These are phyloP conservation scores for Penicillium sp. DNA, from an alignment of 2,329 filamentous ascomycete species.

Conservation along the genomic window DNA sequence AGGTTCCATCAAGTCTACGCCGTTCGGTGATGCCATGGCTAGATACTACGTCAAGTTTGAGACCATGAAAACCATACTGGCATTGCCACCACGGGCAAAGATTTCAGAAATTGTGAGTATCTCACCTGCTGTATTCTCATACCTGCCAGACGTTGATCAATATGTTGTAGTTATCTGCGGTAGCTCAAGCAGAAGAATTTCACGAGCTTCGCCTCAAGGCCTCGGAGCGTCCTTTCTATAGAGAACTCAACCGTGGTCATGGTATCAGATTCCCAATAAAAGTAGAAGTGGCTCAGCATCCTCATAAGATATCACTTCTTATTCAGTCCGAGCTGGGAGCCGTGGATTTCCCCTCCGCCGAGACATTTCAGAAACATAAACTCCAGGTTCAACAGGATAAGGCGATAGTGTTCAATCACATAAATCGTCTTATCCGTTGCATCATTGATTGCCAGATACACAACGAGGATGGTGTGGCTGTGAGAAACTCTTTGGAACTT, in stretches of 20 bases:
- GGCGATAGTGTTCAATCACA: slow-evolving; percentile 61
- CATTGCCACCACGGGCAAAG: slow-evolving; percentile 57
- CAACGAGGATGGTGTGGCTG: slow-evolving; percentile 61
- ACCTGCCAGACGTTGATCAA: slow-evolving; percentile 1
- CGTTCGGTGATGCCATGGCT: slow-evolving; percentile 76
- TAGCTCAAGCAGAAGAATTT: slow-evolving; percentile 70
- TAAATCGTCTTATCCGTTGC: slow-evolving; percentile 68
- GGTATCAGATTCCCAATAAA: slow-evolving; percentile 69
- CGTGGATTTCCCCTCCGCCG: slow-evolving; percentile 58
- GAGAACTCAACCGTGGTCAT: slow-evolving; percentile 65
- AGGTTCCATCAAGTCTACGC: slow-evolving; percentile 58
- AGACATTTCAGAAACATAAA: slow-evolving; percentile 53
- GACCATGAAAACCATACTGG: slow-evolving; percentile 70
- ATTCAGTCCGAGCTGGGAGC: slow-evolving; percentile 71
- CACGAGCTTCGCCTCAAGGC: slow-evolving; percentile 66
- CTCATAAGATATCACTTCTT: slow-evolving; percentile 73
- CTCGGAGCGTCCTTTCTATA: slow-evolving; percentile 66
- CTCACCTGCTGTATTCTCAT: background rate
- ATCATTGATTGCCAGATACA: slow-evolving; percentile 69
- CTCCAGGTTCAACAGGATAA: slow-evolving; percentile 60
- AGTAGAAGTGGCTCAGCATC: slow-evolving; percentile 59
- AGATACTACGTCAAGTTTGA: slow-evolving; percentile 75
- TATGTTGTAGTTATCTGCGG: slow-evolving; percentile 55
- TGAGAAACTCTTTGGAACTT: slow-evolving; percentile 69
- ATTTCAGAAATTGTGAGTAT: slow-evolving; percentile 64